Evolutionary conservation across 176 grass and related monocot genomes (phyloP).

Genomic region (Elaeis guineensis): DNA sequence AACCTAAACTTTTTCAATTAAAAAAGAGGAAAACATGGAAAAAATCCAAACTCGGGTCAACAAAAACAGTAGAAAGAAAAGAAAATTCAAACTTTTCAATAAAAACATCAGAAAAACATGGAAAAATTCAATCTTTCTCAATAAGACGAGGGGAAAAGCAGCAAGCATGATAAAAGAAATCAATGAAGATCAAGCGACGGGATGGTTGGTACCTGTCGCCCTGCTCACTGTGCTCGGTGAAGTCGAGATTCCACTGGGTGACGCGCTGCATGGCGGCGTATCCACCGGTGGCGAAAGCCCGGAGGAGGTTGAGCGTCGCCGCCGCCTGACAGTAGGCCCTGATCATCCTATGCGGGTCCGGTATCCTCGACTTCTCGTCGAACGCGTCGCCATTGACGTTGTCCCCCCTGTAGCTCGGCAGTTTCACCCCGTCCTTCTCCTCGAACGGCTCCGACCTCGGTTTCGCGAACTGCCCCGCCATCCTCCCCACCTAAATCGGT

Average conservation of each 20-base stretch:
- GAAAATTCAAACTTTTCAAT: too few relatives aligned
- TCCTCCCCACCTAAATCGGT: constrained; percentile 60
- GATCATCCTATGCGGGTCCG: constrained; percentile 83
- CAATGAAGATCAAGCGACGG: too few relatives aligned
- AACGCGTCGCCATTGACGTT: constrained; percentile 87
- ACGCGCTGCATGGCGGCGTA: constrained; percentile 97
- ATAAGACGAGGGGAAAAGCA: too few relatives aligned
- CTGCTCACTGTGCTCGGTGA: constrained; percentile 77
- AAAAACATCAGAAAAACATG: too few relatives aligned
- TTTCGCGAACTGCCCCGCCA: constrained; percentile 93
- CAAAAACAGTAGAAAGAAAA: too few relatives aligned
- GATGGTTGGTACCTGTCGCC: constrained; percentile 48
- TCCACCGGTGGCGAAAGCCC: constrained; percentile 78
- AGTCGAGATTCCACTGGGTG: constrained; percentile 91
- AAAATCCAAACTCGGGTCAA: too few relatives aligned
- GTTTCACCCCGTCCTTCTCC: constrained; percentile 70
- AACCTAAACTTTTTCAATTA: too few relatives aligned
- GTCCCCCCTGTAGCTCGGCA: constrained; percentile 90
- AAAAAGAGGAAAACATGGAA: too few relatives aligned
- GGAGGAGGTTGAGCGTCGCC: constrained; percentile 81
- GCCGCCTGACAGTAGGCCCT: constrained; percentile 72
- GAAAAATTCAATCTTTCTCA: too few relatives aligned
- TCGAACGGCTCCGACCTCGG: constrained; percentile 74
- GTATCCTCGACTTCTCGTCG: constrained; percentile 63
- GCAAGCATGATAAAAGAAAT: too few relatives aligned